Evolutionary conservation across 2,329 filamentous ascomycete species (phyloP).

Genomic region (Fusarium albosuccineum): DNA sequence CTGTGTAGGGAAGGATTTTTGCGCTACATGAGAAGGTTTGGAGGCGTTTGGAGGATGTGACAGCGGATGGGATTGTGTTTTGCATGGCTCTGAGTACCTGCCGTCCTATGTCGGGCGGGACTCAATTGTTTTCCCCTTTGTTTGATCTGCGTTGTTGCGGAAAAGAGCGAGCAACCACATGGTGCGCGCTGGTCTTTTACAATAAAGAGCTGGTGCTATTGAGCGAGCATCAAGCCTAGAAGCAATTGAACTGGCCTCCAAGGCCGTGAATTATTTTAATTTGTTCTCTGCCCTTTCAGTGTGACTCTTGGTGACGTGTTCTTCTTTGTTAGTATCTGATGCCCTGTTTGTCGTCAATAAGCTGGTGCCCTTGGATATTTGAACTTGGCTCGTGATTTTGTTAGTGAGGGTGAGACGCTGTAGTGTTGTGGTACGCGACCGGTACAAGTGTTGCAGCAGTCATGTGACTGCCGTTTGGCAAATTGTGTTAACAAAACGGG

Average conservation of each 20-base stretch:
- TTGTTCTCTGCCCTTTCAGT: neutral
- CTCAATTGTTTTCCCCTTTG: constrained; percentile 11
- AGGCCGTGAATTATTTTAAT: constrained; percentile 14
- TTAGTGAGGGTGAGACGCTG: neutral
- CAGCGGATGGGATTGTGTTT: constrained; percentile 8
- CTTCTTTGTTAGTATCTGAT: neutral
- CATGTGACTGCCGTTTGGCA: neutral
- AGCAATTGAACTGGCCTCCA: constrained; percentile 36
- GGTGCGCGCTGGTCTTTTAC: constrained; percentile 12
- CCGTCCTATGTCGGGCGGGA: neutral
- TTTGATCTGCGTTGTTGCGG: constrained; percentile 31
- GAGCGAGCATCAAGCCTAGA: constrained; percentile 38
- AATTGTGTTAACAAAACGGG: neutral
- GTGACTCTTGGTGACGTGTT: neutral
- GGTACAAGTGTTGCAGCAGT: neutral
- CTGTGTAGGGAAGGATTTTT: constrained; percentile 26
- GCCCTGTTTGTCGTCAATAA: neutral
- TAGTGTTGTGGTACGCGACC: neutral
- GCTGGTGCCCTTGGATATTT: neutral
- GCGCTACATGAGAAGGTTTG: constrained; percentile 1
- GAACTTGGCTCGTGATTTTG: neutral
- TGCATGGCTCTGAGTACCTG: constrained; percentile 6
- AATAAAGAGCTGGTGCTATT: constrained; percentile 29
- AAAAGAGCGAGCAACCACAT: constrained; percentile 9
- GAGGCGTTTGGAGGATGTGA: neutral